Evolutionary conservation across 2,329 filamentous ascomycete species (phyloP).

Genomic region (Botryotinia narcissicola): DNA sequence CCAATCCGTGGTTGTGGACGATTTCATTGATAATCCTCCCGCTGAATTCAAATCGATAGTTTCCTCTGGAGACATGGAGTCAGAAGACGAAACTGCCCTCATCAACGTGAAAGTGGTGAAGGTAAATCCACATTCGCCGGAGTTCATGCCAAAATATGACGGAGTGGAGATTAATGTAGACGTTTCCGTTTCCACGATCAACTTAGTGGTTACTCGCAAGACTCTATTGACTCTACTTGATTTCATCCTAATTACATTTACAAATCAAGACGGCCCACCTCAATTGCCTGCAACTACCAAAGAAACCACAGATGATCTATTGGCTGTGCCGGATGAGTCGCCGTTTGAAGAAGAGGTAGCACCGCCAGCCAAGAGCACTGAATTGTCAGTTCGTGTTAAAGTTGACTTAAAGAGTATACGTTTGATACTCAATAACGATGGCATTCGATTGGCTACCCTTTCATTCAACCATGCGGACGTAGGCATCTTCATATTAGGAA

Average conservation of each 20-base stretch:
- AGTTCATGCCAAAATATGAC: constrained; percentile 89
- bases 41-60: constrained; percentile 95
- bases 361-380: constrained; percentile 24
- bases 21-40: constrained; percentile 86
- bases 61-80: constrained; percentile 73
- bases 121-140: constrained; percentile 86
- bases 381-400: constrained; percentile 75
- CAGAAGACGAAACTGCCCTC: constrained; percentile 75
- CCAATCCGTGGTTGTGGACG: constrained; percentile 82
- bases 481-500: constrained; percentile 81
- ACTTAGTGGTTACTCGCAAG: constrained; percentile 87
- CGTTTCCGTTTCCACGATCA: constrained; percentile 90
- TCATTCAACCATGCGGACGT: constrained; percentile 92
- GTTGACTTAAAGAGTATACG: constrained; percentile 91
- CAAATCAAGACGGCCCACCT: constrained; percentile 54
- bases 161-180: constrained; percentile 92
- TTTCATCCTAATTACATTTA: constrained; percentile 91
- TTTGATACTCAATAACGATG: constrained; percentile 95
- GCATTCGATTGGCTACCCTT: constrained; percentile 87
- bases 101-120: constrained; percentile 86
- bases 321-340: constrained; percentile 11
- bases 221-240: constrained; percentile 90
- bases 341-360: constrained; percentile 30
- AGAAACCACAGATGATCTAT: constrained; percentile 35
- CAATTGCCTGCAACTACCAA: constrained; percentile 38